These are phyloP conservation scores for Isabelozyma rhagii DNA, from an alignment of 805 yeast species.

Conservation along the genomic window DNA sequence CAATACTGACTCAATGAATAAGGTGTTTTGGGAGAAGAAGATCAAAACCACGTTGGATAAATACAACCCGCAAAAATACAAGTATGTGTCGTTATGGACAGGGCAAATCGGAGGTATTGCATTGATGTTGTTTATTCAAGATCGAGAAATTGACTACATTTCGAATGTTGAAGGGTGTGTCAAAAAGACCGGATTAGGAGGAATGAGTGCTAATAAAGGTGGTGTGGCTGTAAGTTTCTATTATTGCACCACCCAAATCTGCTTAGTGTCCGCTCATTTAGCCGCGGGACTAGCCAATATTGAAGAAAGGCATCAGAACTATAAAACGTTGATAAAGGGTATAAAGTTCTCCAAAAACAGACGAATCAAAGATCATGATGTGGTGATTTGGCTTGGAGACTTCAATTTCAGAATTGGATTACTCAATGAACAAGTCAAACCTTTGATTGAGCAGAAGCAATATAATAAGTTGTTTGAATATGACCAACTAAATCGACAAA, in stretches of 20 bases:
- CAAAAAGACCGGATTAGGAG: conserved; percentile 92
- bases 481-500: conserved; percentile 80
- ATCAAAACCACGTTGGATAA: conserved; percentile 46
- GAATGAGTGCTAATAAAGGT: conserved; percentile 81
- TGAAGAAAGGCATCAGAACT: conserved; percentile 83
- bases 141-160: conserved; percentile 48
- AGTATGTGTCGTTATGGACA: conserved; percentile 61
- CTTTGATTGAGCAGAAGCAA: conserved; percentile 44
- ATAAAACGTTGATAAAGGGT: conserved; percentile 71
- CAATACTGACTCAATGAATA: conserved; percentile 63
- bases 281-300: conserved; percentile 88
- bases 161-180: conserved; percentile 65
- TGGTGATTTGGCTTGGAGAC: conserved; percentile 92
- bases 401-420: conserved; percentile 77
- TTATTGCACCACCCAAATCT: conserved; percentile 64
- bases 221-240: conserved; percentile 70
- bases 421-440: conserved; percentile 71
- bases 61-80: conserved; percentile 29
- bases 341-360: conserved; percentile 57
- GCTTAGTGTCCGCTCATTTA: conserved; percentile 81
- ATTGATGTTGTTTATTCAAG: conserved; percentile 63
- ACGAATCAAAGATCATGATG: conserved; percentile 68
- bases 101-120: conserved; percentile 87
- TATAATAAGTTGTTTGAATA: conserved; percentile 51
- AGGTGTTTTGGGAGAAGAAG: conserved; percentile 63